Percentiles rank a stretch among this genome's conserved stretches.
Evolutionary conservation across 257 asterid genomes (phyloP).

Genomic region (Ajuga chamaepitys): DNA sequence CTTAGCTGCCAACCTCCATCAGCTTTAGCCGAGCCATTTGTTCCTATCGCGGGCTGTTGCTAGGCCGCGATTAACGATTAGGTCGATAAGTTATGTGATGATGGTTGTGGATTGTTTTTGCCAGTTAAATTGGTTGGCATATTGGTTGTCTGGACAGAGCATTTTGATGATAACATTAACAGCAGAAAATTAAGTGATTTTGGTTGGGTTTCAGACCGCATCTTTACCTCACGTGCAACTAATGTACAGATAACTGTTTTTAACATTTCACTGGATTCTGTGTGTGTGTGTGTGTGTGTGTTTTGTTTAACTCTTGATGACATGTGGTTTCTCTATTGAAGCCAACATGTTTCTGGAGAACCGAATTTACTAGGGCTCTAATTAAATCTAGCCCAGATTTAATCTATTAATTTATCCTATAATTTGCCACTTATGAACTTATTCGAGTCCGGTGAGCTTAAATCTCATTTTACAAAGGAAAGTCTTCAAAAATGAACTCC

Average conservation of each 20-base stretch:
- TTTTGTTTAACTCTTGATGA: too few species aligned
- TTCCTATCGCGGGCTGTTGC: constrained; percentile 76
- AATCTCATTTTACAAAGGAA: too few species aligned
- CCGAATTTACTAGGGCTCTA: too few species aligned
- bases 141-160: not conserved
- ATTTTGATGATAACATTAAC: not conserved
- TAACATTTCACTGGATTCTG: constrained; percentile 10
- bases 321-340: too few species aligned
- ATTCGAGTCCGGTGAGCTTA: too few species aligned
- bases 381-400: too few species aligned
- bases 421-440: too few species aligned
- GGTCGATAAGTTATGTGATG: not conserved
- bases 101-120: not conserved
- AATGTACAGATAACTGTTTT: constrained; percentile 10
- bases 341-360: too few species aligned
- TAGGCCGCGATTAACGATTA: constrained; percentile 4
- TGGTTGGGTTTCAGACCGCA: not conserved
- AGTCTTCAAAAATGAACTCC: too few species aligned
- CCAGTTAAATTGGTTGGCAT: not conserved
- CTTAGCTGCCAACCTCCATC: constrained; percentile 50
- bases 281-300: not conserved
- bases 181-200: not conserved
- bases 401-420: too few species aligned
- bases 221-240: constrained; percentile 12
- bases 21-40: constrained; percentile 39